Evolutionary conservation across 257 asterid species (phyloP).

Genomic region (Capsicum baccatum): DNA sequence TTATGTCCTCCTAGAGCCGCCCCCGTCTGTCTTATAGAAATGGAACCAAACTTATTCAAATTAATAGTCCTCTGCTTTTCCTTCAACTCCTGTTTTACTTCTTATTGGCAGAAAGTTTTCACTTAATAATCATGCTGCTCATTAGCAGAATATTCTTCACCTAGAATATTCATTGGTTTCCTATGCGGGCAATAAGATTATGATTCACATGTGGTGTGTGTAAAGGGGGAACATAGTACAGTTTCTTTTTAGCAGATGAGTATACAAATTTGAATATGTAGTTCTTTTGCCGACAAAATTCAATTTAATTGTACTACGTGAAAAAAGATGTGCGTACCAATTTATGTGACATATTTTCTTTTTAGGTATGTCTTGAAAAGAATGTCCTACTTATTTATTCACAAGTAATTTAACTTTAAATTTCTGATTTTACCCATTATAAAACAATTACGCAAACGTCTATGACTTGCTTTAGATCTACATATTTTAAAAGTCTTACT

Average conservation of each 20-base stretch:
- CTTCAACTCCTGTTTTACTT: neutral
- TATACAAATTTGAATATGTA: neutral
- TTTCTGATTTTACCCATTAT: neutral
- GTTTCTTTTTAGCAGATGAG: neutral
- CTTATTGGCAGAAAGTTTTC: conserved; percentile 7
- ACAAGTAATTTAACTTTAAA: neutral
- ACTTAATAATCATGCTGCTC: neutral
- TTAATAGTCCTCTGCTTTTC: neutral
- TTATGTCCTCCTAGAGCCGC: too few relatives aligned
- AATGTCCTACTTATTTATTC: neutral
- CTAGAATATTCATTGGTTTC: neutral
- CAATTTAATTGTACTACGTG: neutral
- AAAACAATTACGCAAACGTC: neutral
- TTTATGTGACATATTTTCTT: neutral
- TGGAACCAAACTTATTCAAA: neutral
- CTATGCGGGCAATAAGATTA: neutral
- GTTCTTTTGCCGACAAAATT: neutral
- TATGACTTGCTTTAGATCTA: too few relatives aligned
- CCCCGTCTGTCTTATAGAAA: too few relatives aligned
- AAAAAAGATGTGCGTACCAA: neutral
- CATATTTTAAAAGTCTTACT: too few relatives aligned
- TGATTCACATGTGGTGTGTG: neutral
- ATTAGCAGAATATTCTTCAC: neutral
- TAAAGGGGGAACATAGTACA: neutral
- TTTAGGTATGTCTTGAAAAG: neutral